Evolutionary conservation across 108 stramenopile genomes (phyloP).

Genomic region (Nitzschia inconspicua): DNA sequence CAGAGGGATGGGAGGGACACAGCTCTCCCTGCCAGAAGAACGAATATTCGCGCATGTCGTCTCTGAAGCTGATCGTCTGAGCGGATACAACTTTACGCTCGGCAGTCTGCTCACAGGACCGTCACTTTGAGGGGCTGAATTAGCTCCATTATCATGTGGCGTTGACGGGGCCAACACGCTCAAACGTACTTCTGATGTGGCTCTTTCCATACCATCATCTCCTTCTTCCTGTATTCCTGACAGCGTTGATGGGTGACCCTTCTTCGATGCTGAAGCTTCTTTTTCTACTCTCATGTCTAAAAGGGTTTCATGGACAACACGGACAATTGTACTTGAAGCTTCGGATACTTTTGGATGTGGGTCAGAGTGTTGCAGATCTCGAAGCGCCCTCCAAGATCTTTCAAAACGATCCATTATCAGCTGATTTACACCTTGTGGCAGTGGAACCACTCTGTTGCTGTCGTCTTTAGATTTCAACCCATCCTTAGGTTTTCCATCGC

Average conservation of each 20-base stretch:
- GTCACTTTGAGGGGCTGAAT: constrained; percentile 8
- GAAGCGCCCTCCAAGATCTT: constrained; percentile 69
- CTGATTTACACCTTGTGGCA: constrained; percentile 44
- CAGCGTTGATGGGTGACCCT: too few relatives aligned
- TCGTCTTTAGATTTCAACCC: constrained; percentile 8
- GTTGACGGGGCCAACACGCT: not conserved
- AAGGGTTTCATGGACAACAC: constrained; percentile 70
- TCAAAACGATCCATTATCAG: constrained; percentile 47
- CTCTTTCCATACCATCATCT: not conserved
- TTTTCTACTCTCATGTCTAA: constrained; percentile 38
- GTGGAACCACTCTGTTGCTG: constrained; percentile 13
- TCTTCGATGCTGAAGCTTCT: too few relatives aligned
- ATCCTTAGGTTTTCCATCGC: constrained; percentile 7
- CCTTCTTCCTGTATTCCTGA: constrained; percentile 45
- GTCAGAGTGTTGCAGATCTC: constrained; percentile 63
- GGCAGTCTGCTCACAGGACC: constrained; percentile 20
- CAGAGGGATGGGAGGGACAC: not conserved
- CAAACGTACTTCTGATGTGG: constrained; percentile 1
- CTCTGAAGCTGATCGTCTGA: constrained; percentile 15
- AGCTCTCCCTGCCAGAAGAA: too few relatives aligned
- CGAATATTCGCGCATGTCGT: not conserved
- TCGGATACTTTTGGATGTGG: constrained; percentile 65
- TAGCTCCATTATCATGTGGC: not conserved
- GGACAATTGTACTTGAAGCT: constrained; percentile 63
- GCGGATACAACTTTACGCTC: constrained; percentile 1